Conservation (phyloP, 768 basidiomycete genomes). For the Rhizopogon vesiculosus region DNA sequence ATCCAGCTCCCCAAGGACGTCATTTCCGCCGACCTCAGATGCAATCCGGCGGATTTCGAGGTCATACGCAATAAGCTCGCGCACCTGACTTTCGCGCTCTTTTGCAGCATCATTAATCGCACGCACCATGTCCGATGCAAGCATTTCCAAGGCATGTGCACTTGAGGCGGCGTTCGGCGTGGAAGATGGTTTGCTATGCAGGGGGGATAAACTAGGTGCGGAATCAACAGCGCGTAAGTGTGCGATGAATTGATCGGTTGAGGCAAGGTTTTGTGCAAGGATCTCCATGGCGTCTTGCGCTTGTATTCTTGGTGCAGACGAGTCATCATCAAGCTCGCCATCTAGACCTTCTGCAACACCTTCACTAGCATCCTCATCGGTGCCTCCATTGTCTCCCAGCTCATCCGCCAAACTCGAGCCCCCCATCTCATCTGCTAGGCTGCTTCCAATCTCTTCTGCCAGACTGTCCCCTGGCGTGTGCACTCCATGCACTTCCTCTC, state of each 20-base stretch:
- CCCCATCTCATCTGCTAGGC: constrained; percentile 15
- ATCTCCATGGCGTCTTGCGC: constrained; percentile 64
- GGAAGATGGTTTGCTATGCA: constrained; percentile 31
- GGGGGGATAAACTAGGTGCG: constrained; percentile 33
- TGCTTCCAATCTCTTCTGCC: constrained; percentile 19
- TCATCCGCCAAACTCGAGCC: constrained; percentile 39
- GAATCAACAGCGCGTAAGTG: constrained; percentile 69
- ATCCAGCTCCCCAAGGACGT: constrained; percentile 66
- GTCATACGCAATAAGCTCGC: constrained; percentile 73
- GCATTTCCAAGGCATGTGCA: constrained; percentile 48
- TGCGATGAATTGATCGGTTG: constrained; percentile 71
- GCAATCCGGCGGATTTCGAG: constrained; percentile 76
- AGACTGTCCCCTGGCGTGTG: constrained; percentile 13
- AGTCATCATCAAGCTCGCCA: constrained; percentile 24
- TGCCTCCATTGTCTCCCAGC: constrained; percentile 7
- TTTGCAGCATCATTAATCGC: constrained; percentile 69
- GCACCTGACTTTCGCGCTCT: constrained; percentile 77
- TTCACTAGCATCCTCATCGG: constrained; percentile 8
- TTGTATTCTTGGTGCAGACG: constrained; percentile 14
- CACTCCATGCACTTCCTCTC: constrained; percentile 24
- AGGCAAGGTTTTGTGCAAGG: constrained; percentile 68
- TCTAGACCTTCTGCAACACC: constrained; percentile 12
- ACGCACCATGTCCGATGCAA: constrained; percentile 75
- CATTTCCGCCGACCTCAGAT: constrained; percentile 71
- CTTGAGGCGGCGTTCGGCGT: constrained; percentile 4